Conservation (phyloP, 768 basidiomycete genomes). For the Macrolepiota dolichaula region DNA sequence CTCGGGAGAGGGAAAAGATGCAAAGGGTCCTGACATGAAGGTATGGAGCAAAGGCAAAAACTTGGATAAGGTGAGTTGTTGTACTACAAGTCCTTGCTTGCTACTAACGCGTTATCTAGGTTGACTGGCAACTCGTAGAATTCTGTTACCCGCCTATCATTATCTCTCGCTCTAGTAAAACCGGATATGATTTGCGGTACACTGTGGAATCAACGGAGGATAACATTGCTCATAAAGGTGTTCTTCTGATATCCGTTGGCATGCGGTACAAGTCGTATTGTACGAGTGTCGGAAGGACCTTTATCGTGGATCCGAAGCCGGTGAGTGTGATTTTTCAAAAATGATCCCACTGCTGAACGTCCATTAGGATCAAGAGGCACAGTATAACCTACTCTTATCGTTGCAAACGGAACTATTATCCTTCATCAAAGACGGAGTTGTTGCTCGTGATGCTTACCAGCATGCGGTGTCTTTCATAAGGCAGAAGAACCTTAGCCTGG, state of each 20-base stretch:
- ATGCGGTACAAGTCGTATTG: constrained; percentile 93
- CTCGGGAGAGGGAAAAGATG: constrained; percentile 71
- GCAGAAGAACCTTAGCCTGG: constrained; percentile 78
- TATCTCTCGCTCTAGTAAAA: constrained; percentile 81
- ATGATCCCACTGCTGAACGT: constrained; percentile 7
- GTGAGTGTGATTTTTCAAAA: constrained; percentile 34
- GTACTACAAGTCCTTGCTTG: constrained; percentile 1
- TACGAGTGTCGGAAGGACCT: constrained; percentile 88
- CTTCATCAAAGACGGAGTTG: constrained; percentile 75
- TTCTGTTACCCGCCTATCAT: constrained; percentile 96
- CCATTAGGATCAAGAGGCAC: constrained; percentile 83
- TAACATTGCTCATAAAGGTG: constrained; percentile 81
- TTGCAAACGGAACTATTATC: constrained; percentile 75
- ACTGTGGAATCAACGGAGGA: constrained; percentile 85
- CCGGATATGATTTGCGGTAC: constrained; percentile 85
- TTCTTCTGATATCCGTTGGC: constrained; percentile 84
- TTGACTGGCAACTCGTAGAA: constrained; percentile 88
- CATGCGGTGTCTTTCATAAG: constrained; percentile 67
- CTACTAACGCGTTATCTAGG: constrained; percentile 36
- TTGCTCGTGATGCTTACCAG: constrained; percentile 79
- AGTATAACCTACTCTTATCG: constrained; percentile 75
- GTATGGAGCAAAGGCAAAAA: constrained; percentile 83
- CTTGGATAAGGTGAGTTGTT: constrained; percentile 62
- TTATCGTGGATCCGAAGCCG: constrained; percentile 91
- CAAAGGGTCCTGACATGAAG: constrained; percentile 88